Conservation (phyloP, 441 rosid genomes). For the Populus hybrid region DNA sequence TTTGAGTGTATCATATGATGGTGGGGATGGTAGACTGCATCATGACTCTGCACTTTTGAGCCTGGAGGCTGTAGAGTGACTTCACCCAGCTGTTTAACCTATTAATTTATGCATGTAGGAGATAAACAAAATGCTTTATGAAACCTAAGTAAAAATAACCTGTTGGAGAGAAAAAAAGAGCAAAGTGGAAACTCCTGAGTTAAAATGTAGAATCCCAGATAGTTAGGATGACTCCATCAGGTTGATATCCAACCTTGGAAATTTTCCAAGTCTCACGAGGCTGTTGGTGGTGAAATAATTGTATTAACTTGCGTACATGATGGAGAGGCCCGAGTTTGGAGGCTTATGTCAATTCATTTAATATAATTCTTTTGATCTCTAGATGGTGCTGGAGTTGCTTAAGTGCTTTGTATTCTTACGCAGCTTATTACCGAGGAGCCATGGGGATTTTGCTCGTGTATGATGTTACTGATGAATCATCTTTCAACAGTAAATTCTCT, state of each 20-base stretch:
- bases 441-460: constrained; percentile 98
- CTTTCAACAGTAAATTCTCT: constrained; percentile 73
- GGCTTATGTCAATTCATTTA: not conserved
- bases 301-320: too few species aligned
- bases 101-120: not conserved
- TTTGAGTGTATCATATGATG: not conserved
- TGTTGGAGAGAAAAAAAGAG: not conserved
- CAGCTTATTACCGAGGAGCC: constrained; percentile 96
- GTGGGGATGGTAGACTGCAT: not conserved
- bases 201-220: not conserved
- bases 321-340: not conserved
- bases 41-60: not conserved
- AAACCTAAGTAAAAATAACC: not conserved
- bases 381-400: constrained; percentile 16
- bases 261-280: not conserved
- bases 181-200: not conserved
- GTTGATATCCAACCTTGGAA: not conserved
- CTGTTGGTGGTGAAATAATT: too few species aligned
- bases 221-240: not conserved
- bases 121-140: not conserved
- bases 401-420: constrained; percentile 25
- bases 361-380: constrained; percentile 10
- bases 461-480: constrained; percentile 95
- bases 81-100: constrained; percentile 2
- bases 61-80: not conserved